Evolutionary conservation across 2,329 filamentous ascomycete species (phyloP), one percentile per base, ranked within the genome.

Genomic region (Pleomassaria siparia): DNA sequence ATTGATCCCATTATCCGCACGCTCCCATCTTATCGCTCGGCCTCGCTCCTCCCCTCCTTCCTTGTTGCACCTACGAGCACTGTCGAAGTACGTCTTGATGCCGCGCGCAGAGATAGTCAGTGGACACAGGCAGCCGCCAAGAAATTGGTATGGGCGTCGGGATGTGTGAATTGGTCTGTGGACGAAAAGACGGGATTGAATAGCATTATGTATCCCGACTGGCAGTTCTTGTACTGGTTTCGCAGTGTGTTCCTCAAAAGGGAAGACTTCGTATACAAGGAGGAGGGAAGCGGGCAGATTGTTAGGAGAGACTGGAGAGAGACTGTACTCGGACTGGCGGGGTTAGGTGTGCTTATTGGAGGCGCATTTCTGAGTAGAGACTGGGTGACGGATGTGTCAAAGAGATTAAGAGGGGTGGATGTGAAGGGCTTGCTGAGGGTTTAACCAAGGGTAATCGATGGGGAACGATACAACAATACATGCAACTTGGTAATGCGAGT

Each of bases 91-190:
- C 72, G 61, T 2, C 44, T 51, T 7, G 64, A 65, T 22, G 69
- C 72, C 15, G 72, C 73, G 8, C 44, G 56, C 26, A 24, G 52
- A 47, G 62, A 79, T 54, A 64, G 63, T 45, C 33, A 53, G 1
- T 72, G 62, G 58, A 72, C 77, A 22, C 74, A 80, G 41, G 37
- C 54, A 0, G 69, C 71, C 43, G 71, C 73, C 0, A 73, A 66
- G 37, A 64, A 66, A 28, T 57, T 80, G 1, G 78, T 81, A 1
- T 81, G 76, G 75, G 61, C 70, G 0, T 72, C 71, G 1, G 78
- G 78, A 0, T 81, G 79, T 51, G 74, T 72, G 1, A 76, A 72
- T n/a, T 81, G 78, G 79, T 77, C 73, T 3, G 67, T 81, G 2
- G 74, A 81, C 47, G 61, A 67, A 0, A 70, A 69, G 37, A 77